These are phyloP conservation scores for Pontederia paniculata DNA, from an alignment of 176 grass and related monocot species.

Conservation along the genomic window DNA sequence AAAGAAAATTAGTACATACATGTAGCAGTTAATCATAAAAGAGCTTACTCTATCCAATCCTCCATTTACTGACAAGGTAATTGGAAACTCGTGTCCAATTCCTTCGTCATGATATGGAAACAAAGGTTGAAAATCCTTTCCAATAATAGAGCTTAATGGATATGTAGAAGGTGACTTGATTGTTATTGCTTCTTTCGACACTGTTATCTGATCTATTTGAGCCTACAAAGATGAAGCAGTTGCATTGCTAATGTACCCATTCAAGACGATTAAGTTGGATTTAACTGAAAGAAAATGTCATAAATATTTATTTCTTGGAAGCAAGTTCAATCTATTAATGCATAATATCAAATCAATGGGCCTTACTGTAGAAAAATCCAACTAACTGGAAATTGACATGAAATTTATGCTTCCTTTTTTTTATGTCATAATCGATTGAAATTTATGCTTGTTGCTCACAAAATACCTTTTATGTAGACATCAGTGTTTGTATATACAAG, in stretches of 20 bases:
- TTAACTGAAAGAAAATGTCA: not conserved
- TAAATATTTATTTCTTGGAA: not conserved
- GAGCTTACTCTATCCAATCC: conserved; percentile 50
- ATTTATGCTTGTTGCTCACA: too few species aligned
- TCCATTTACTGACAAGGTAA: conserved; percentile 58
- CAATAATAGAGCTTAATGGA: conserved; percentile 26
- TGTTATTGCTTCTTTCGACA: conserved; percentile 27
- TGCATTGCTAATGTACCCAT: not conserved
- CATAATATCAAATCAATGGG: too few species aligned
- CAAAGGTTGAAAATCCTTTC: conserved; percentile 47
- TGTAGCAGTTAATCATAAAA: not conserved
- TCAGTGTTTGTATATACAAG: too few species aligned
- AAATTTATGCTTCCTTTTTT: too few species aligned
- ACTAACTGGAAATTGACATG: too few species aligned
- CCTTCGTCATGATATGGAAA: conserved; percentile 33
- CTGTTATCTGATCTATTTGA: conserved; percentile 44
- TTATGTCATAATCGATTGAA: too few species aligned
- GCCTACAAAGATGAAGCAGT: conserved; percentile 27
- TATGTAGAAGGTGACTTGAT: conserved; percentile 50
- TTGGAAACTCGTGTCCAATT: conserved; percentile 17
- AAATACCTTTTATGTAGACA: too few species aligned
- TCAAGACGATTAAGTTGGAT: not conserved
- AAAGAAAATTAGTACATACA: conserved; percentile 1
- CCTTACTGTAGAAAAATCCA: too few species aligned
- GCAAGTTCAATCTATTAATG: too few species aligned